Evolutionary conservation across 495 filamentous ascomycete species (phyloP).

Genomic region (Penicillium maclennaniae): DNA sequence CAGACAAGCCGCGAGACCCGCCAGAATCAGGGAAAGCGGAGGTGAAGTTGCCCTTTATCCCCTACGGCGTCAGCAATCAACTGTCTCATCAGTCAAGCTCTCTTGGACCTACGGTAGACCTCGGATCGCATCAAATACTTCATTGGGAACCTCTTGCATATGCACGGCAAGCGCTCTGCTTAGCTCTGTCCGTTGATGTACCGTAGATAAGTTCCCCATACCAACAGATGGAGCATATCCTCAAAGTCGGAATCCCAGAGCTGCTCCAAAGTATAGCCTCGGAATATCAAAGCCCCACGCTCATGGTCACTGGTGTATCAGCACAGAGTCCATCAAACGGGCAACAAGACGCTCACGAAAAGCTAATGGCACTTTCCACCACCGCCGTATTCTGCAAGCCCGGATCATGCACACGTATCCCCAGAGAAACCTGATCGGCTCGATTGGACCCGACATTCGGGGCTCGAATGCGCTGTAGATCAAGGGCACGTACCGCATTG

Average conservation of each 20-base stretch:
- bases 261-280: slow-evolving; percentile 30
- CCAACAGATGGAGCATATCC: slow-evolving; percentile 35
- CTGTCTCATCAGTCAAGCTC: not conserved
- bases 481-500: slow-evolving; percentile 47
- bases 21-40: slow-evolving; percentile 30
- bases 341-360: slow-evolving; percentile 40
- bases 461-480: slow-evolving; percentile 45
- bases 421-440: slow-evolving; percentile 26
- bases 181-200: slow-evolving; percentile 16
- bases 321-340: not conserved
- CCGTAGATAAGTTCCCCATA: slow-evolving; percentile 30
- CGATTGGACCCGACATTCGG: slow-evolving; percentile 11
- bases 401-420: slow-evolving; percentile 50
- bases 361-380: slow-evolving; percentile 47
- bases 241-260: slow-evolving; percentile 37
- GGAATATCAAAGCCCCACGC: slow-evolving; percentile 26
- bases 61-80: not conserved
- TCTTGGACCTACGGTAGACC: slow-evolving; percentile 26
- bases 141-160: slow-evolving; percentile 27
- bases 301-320: slow-evolving; percentile 27
- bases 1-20: slow-evolving; percentile 33
- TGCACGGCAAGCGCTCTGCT: slow-evolving; percentile 19
- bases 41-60: slow-evolving; percentile 17
- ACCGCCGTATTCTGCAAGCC: slow-evolving; percentile 54
- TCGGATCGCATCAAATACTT: slow-evolving; percentile 23